Evolutionary conservation across 768 basidiomycete genomes (phyloP).

Genomic region (Crucibulum laeve): DNA sequence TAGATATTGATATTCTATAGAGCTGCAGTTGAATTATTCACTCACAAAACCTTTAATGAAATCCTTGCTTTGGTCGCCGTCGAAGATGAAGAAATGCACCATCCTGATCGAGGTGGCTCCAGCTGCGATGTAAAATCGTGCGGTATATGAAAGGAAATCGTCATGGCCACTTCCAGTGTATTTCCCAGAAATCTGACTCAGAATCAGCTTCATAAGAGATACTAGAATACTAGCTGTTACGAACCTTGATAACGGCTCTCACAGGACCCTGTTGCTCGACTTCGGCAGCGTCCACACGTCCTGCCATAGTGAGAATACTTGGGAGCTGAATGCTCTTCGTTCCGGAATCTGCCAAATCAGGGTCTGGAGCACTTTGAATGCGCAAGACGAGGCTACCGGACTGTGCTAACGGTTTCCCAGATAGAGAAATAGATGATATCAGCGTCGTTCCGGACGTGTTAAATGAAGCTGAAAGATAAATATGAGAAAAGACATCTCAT

Average conservation of each 20-base stretch:
- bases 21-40: neutral
- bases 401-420: conserved; percentile 21
- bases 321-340: conserved; percentile 11
- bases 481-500: neutral
- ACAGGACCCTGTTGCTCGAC: conserved; percentile 33
- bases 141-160: conserved; percentile 29
- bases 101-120: conserved; percentile 25
- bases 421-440: conserved; percentile 23
- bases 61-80: conserved; percentile 31
- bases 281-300: conserved; percentile 21
- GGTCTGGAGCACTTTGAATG: conserved; percentile 28
- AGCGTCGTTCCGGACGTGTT: conserved; percentile 25
- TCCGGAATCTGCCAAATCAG: conserved; percentile 15
- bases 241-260: conserved; percentile 31
- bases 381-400: conserved; percentile 24
- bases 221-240: neutral
- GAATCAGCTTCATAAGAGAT: neutral
- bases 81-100: conserved; percentile 34
- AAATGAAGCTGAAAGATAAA: conserved; percentile 18
- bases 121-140: conserved; percentile 30
- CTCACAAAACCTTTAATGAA: conserved; percentile 32
- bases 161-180: conserved; percentile 26
- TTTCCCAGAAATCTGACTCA: conserved; percentile 26
- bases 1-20: neutral
- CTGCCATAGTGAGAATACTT: conserved; percentile 10